These are phyloP conservation scores for Rutidosis leptorrhynchoides DNA, from an alignment of 129 eudicot genomes.

Conservation along the genomic window DNA sequence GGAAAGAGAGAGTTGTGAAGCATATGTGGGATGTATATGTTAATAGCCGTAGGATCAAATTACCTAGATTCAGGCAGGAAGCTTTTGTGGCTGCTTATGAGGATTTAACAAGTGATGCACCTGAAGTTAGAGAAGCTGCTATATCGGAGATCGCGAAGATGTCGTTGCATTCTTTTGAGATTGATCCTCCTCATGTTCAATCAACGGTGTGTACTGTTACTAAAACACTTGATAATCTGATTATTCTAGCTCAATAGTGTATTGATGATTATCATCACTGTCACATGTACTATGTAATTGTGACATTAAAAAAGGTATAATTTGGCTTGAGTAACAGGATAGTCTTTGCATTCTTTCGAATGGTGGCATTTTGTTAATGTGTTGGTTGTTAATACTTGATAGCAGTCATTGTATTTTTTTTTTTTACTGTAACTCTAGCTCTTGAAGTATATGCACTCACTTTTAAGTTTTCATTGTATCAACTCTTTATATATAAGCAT, in stretches of 20 bases:
- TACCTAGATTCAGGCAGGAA: conserved; percentile 86
- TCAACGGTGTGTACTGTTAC: conserved; percentile 42
- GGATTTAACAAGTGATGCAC: conserved; percentile 68
- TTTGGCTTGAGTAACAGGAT: too few species aligned
- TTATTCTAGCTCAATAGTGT: not conserved
- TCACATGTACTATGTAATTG: not conserved
- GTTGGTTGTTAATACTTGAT: too few species aligned
- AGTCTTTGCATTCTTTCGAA: not conserved
- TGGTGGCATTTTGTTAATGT: too few species aligned
- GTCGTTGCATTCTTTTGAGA: conserved; percentile 55
- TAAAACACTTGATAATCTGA: not conserved
- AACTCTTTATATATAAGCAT: not conserved
- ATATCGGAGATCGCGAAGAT: conserved; percentile 84
- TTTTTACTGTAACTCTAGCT: too few species aligned
- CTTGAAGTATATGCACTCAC: too few species aligned
- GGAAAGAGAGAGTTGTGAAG: conserved; percentile 87
- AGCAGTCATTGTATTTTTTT: too few species aligned
- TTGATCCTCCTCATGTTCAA: conserved; percentile 54
- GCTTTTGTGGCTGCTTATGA: conserved; percentile 96
- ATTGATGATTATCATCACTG: not conserved
- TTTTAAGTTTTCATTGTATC: not conserved
- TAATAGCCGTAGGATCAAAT: conserved; percentile 60
- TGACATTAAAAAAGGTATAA: conserved; percentile 14
- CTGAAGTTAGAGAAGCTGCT: conserved; percentile 65
- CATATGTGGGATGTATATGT: conserved; percentile 97